Base-by-base conservation (phyloP, 2,329 filamentous ascomycete species). In the Claviceps capensis region DNA sequence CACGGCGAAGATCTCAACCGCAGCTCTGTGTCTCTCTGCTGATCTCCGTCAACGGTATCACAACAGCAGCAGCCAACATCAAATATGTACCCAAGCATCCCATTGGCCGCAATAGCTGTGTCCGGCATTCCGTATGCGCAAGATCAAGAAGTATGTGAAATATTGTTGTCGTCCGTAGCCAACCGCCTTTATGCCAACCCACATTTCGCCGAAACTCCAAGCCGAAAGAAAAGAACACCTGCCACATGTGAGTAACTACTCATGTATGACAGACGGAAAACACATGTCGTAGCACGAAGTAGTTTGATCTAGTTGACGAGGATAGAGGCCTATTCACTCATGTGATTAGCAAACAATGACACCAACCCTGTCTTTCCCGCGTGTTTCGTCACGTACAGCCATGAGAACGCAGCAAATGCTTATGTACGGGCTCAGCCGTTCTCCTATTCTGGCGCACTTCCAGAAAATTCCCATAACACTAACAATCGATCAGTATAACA, bases 361-460 rank as follows among this genome's bases (percentile, higher is more conserved):
- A 14, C 38, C 9, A 34, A 34, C 30, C 3, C 14, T 40, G 3
- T 26, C 22, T 34, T 36, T 44, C 22, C 2, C 7, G 17, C 34
- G 30, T 26, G 11, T 13, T 14, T 17, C 36, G 17, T 4, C 51
- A 67, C 76, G 55, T 68, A 96, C 93, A 58, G 93, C 93, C 90
- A 98, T 97, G 61, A 88, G 69, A 36, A 96, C 76, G 67, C 91
- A 97, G 67, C 88, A 94, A 65, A 97, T 74, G 72, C 88, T 94
- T 62, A 98, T 88, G 68, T 97, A 97, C 43, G 93, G 93, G 66
- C 89, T 96, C 59, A 98, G 67, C 57, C 93, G 75, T 73, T 98
- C 93, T 40, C 93, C 93, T 65, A 98, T 82, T 57, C 93, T 78
- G 26, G 93, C 93, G 57, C 82, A 89, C 71, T 97, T 96, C 93